Evolutionary conservation across 176 grass and related monocot species (phyloP).

Genomic region (Melocanna baccifera): DNA sequence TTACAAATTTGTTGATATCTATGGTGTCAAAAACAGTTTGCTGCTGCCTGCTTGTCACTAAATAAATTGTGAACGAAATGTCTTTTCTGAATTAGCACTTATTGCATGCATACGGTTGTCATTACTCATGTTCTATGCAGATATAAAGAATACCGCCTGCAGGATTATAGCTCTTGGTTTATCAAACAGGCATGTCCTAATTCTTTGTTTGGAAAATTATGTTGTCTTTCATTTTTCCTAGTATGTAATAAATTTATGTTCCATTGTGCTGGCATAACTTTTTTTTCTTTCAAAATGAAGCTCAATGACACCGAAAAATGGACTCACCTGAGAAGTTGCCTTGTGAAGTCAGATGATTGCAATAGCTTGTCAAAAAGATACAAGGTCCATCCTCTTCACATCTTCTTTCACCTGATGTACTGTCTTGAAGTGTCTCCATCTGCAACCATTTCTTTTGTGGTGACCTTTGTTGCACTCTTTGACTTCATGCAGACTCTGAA

Average conservation of each 20-base stretch:
- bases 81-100: not conserved
- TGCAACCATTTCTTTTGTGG: not conserved
- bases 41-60: not conserved
- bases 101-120: not conserved
- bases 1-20: not conserved
- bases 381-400: slow-evolving; percentile 49
- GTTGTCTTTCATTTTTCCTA: slow-evolving; percentile 7
- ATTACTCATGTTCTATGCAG: slow-evolving; percentile 44
- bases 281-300: slow-evolving; percentile 33
- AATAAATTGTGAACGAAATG: not conserved
- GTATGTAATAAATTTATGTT: slow-evolving; percentile 18
- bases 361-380: slow-evolving; percentile 84
- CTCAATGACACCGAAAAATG: slow-evolving; percentile 77
- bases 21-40: not conserved
- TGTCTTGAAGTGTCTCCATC: not conserved
- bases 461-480: slow-evolving; percentile 9
- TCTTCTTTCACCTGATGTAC: not conserved
- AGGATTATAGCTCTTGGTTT: slow-evolving; percentile 98
- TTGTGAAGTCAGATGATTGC: slow-evolving; percentile 91
- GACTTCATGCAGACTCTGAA: slow-evolving; percentile 59
- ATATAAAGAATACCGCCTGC: slow-evolving; percentile 90
- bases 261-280: not conserved
- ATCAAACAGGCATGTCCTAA: slow-evolving; percentile 67
- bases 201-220: not conserved
- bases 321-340: slow-evolving; percentile 83